Base-by-base conservation (phyloP, 306 rosid genomes). In the Vigna trinervia region DNA sequence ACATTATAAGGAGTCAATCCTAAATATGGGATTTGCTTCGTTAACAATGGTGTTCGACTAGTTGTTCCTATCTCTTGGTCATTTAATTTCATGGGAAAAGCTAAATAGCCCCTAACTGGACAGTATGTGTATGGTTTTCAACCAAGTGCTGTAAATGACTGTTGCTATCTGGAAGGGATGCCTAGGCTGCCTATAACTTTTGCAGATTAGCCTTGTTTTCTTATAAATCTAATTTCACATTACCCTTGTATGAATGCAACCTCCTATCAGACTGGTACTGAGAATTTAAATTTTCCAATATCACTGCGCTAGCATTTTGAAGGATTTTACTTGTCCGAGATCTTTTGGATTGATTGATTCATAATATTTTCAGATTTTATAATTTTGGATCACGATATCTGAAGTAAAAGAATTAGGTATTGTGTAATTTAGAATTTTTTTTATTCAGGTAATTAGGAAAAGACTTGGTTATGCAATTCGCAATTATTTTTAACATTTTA, bases 1-100 rank as follows among this genome's bases (percentile, higher is more conserved):
- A 78, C 59, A 52, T 58, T 78, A 72, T 69, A 58, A 71, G 34
- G 84, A 78, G 86, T 88, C 83, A 66, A 81, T 82, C 73, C 75
- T 48, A 20, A 17, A 71, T 64, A 39, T 53, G 77, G 80, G 79
- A 39, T 57, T 57, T 70, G 86, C 86, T 78, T 46, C 45, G 63
- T 66, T 65, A 54, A 74, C 83, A 52, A 71, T 76, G 69, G 65
- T 83, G 71, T 77, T 57, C 51, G 39, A 47, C 76, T 77, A 66
- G 78, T 50, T 51, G 62, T 71, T 58, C 66, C 57, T 54, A 74
- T 57, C 57, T 22, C 60, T 32, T 19, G 73, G 51, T 78, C 73
- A 54, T 48, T 68, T 62, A 74, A 38, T 69, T 81, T 75, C 67
- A 46, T 12, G 73, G 67, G 78, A 30, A 66, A 20, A 59, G 36